Conservation (phyloP, 495 filamentous ascomycete genomes). For the Lophiotrema nucula region DNA sequence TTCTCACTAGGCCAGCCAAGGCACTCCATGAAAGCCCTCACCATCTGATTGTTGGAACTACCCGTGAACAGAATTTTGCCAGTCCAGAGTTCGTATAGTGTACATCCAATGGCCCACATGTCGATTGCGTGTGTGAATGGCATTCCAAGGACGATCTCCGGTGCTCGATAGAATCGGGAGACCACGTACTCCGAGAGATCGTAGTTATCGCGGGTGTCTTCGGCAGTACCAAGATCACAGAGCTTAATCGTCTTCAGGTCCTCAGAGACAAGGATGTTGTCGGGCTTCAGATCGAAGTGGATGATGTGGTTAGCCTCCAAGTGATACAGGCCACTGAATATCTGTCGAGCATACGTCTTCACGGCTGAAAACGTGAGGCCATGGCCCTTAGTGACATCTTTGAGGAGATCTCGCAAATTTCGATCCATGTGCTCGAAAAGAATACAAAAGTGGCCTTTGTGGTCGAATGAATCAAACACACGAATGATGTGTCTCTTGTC, state of each 20-base stretch:
- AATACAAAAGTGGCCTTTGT: conserved; percentile 93
- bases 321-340: conserved; percentile 82
- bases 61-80: conserved; percentile 96
- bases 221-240: conserved; percentile 92
- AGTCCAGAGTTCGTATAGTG: conserved; percentile 93
- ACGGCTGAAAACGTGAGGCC: conserved; percentile 87
- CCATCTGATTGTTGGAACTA: conserved; percentile 96
- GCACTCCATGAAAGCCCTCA: conserved; percentile 92
- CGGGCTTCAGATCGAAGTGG: conserved; percentile 94
- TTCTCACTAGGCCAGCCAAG: conserved; percentile 89
- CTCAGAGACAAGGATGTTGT: conserved; percentile 87
- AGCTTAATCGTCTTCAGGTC: conserved; percentile 83
- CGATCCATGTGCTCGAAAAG: conserved; percentile 86
- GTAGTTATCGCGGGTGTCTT: conserved; percentile 74
- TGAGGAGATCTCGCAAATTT: conserved; percentile 91
- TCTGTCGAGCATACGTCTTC: conserved; percentile 85
- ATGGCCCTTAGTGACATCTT: conserved; percentile 91
- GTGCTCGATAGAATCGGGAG: conserved; percentile 94
- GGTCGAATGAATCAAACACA: conserved; percentile 82
- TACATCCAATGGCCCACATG: conserved; percentile 97
- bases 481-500: conserved; percentile 91
- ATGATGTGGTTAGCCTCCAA: conserved; percentile 89
- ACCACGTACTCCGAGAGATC: conserved; percentile 92
- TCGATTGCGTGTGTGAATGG: conserved; percentile 92
- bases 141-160: conserved; percentile 95